A percentile compares a stretch with the other conserved stretches of the same genome.
Conservation (phyloP, 78 protist species). For the Chrysochromulina tobinii region DNA sequence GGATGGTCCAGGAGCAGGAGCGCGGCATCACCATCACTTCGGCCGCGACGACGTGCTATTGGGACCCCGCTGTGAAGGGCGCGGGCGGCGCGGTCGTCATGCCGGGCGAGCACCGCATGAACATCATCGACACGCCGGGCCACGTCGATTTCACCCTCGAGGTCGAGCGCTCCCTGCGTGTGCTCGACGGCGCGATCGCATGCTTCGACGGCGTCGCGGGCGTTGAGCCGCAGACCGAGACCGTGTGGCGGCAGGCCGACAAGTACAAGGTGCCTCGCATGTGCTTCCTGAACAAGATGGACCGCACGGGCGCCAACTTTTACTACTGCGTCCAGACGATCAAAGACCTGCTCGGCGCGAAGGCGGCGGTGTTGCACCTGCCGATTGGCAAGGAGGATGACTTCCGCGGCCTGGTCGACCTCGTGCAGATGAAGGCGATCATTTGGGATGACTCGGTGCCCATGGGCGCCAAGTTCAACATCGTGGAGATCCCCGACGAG, state of each 20-base stretch:
- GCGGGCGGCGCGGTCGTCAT: not conserved
- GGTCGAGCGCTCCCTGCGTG: constrained; percentile 64
- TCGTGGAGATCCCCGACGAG: constrained; percentile 43
- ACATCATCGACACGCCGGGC: constrained; percentile 97
- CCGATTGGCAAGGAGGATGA: constrained; percentile 71
- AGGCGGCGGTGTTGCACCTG: constrained; percentile 72
- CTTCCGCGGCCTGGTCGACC: constrained; percentile 84
- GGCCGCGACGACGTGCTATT: constrained; percentile 87
- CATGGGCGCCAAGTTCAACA: constrained; percentile 23
- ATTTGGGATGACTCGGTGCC: not conserved
- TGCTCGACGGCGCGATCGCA: constrained; percentile 45
- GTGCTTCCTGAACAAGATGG: constrained; percentile 90
- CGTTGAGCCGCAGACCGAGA: constrained; percentile 86
- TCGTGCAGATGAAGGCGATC: constrained; percentile 60
- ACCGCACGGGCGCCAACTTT: constrained; percentile 82
- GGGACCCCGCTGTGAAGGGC: constrained; percentile 58
- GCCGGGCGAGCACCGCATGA: constrained; percentile 70
- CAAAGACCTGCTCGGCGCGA: not conserved
- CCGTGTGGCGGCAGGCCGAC: constrained; percentile 75
- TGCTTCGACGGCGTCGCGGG: constrained; percentile 87
- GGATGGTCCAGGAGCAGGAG: constrained; percentile 82
- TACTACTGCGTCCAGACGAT: constrained; percentile 40
- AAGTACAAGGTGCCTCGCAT: constrained; percentile 89
- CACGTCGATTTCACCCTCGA: constrained; percentile 98
- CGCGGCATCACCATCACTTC: constrained; percentile 94